Evolutionary conservation across 2,329 filamentous ascomycete genomes (phyloP), one percentile per base, ranked within the genome.

Genomic region (Xylaria sp.): DNA sequence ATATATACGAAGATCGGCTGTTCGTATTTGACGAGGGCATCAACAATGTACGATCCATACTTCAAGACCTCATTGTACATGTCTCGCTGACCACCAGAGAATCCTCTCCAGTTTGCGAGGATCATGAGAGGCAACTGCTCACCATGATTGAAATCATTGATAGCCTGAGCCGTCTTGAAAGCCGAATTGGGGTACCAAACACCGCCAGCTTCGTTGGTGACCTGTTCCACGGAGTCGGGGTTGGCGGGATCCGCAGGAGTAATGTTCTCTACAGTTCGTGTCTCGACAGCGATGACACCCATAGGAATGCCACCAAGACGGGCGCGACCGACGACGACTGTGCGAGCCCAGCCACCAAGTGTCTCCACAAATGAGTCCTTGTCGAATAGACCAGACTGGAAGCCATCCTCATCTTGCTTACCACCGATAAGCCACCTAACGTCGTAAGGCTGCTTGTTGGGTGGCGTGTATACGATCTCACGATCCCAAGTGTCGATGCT

Each of bases 21-120:
- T 86, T 99, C 93, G 79, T 93, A 99, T 84, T 97, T 97, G 86
- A 97, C 94, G 57, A 99, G 91, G 64, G 95, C 95, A 78, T 99
- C 96, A 75, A 99, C 96, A 79, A 99, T 99, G 88, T 96, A 98
- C 20, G 95, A 97, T 79, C 96, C 96, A 79, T 99, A 99, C 87
- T 99, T 99, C 82, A 99, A 90, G 17, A 99, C 96, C 84, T 99
- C 96, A 85, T 98, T 97, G 90, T 97, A 99, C 96, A 99, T 99
- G 83, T 99, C 96, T 75, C 95, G 93, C 84, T 99, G 96, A 73
- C 96, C 96, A 86, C 96, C 96, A 74, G 96, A 99, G 93, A 99
- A 99, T 86, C 96, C 96, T 90, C 96, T 92, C 96, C 96, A 99
- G 88, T 99, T 99, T 83, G 96, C 96, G 72, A 99, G 90, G 80